These are phyloP conservation scores for Termitomyces sp. DNA, from an alignment of 768 basidiomycete species.

Conservation along the genomic window DNA sequence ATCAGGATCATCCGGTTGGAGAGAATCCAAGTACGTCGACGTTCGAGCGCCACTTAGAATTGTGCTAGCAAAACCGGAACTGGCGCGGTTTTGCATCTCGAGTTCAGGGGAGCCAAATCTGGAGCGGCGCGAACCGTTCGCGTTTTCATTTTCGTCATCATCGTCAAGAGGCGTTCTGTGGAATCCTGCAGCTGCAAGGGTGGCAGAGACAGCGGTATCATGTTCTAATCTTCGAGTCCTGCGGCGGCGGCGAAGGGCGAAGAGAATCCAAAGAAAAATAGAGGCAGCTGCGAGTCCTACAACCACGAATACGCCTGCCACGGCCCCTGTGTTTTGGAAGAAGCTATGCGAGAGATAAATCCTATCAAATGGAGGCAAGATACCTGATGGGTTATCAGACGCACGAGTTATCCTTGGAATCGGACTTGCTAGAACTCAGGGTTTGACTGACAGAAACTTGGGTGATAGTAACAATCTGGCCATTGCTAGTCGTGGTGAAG, in stretches of 20 bases:
- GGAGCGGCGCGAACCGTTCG: slow-evolving; percentile 16
- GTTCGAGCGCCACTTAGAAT: slow-evolving; percentile 24
- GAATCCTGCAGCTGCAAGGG: slow-evolving; percentile 66
- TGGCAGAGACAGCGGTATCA: slow-evolving; percentile 67
- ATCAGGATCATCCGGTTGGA: slow-evolving; percentile 28
- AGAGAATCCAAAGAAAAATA: slow-evolving; percentile 65
- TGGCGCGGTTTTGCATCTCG: slow-evolving; percentile 38
- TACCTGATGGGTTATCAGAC: slow-evolving; percentile 16
- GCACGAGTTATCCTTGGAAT: slow-evolving; percentile 44
- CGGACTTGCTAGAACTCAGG: slow-evolving; percentile 43
- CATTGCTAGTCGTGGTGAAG: slow-evolving; percentile 48
- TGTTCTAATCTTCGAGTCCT: slow-evolving; percentile 58
- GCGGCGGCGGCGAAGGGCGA: slow-evolving; percentile 63
- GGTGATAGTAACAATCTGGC: slow-evolving; percentile 53
- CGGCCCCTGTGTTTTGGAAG: slow-evolving; percentile 84
- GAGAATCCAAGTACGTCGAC: slow-evolving; percentile 32
- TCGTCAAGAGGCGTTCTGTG: slow-evolving; percentile 65
- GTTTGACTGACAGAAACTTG: slow-evolving; percentile 68
- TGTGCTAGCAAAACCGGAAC: slow-evolving; percentile 27
- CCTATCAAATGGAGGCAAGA: slow-evolving; percentile 2
- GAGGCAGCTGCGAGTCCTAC: slow-evolving; percentile 76
- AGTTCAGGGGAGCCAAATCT: slow-evolving; percentile 24
- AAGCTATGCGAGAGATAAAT: slow-evolving; percentile 44
- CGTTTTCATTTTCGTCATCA: slow-evolving; percentile 35
- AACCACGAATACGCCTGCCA: slow-evolving; percentile 86